phyloP scores from a whole-genome alignment of 306 rosid genomes.

The Acacia melanoxylon region DNA sequence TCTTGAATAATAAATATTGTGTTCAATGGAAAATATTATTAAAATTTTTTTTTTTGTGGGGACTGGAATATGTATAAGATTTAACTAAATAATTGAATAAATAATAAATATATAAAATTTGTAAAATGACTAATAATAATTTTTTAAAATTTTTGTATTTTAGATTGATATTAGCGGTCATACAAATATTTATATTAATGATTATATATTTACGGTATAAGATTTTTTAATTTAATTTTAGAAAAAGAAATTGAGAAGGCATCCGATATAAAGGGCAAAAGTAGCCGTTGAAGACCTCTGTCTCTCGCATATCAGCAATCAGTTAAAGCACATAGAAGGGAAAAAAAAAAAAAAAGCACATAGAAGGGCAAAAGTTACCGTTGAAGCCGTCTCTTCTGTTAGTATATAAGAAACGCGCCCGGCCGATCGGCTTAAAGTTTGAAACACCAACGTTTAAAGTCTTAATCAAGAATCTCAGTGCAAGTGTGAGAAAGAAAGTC shows the following conservation, averaged over 20 bases:
- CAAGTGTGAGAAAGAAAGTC: neutral
- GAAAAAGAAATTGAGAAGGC: neutral
- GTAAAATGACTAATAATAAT: too few species aligned
- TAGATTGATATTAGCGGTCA: too few species aligned
- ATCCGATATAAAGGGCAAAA: neutral
- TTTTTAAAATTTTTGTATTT: too few species aligned
- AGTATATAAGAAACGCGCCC: neutral
- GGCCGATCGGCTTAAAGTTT: neutral
- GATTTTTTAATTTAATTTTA: too few species aligned
- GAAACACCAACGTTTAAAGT: neutral
- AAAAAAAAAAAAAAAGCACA: neutral
- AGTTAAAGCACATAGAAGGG: neutral
- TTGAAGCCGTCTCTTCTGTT: neutral
- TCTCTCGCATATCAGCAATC: neutral
- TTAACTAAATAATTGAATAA: too few species aligned
- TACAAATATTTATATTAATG: too few species aligned
- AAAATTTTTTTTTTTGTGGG: too few species aligned
- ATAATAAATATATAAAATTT: too few species aligned
- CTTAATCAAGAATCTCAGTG: neutral
- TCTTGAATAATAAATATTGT: too few species aligned
- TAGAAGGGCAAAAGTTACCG: neutral
- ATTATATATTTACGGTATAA: too few species aligned
- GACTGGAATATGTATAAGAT: too few species aligned
- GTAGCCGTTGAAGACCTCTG: slow-evolving; percentile 11
- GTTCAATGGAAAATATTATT: too few species aligned